phyloP scores from a whole-genome alignment of 192 early-diverging fungal species.

The Podila verticillata region DNA sequence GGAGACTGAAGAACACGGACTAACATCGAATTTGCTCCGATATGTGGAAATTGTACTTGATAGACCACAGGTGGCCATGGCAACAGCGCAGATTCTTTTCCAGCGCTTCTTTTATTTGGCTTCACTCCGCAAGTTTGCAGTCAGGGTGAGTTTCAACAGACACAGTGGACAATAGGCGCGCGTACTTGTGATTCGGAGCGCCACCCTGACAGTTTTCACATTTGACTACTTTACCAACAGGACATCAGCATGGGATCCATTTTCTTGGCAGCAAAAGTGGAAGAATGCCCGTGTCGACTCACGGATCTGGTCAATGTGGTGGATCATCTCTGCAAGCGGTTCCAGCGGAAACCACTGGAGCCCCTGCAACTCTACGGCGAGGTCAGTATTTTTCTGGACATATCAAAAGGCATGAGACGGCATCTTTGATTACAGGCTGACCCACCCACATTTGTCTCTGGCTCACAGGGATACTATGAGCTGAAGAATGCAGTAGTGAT shows the following conservation, averaged over 20 bases:
- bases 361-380: conserved; percentile 69
- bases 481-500: conserved; percentile 82
- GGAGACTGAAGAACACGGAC: background rate
- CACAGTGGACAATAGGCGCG: background rate
- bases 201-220: background rate
- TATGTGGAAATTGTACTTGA: background rate
- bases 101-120: conserved; percentile 92
- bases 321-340: conserved; percentile 73
- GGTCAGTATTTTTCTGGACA: conserved; percentile 22
- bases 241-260: conserved; percentile 78
- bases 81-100: conserved; percentile 94
- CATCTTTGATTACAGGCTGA: background rate
- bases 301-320: conserved; percentile 85
- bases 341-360: conserved; percentile 56
- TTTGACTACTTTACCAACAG: conserved; percentile 26
- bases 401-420: background rate
- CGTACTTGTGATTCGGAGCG: background rate
- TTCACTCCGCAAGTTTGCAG: conserved; percentile 73
- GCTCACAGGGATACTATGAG: conserved; percentile 71
- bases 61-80: conserved; percentile 93
- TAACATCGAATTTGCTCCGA: background rate
- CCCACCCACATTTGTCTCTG: too few species aligned
- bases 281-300: conserved; percentile 83
- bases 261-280: conserved; percentile 82
- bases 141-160: conserved; percentile 60